Evolutionary conservation across 257 asterid species (phyloP).

Genomic region (Datura wrightii): DNA sequence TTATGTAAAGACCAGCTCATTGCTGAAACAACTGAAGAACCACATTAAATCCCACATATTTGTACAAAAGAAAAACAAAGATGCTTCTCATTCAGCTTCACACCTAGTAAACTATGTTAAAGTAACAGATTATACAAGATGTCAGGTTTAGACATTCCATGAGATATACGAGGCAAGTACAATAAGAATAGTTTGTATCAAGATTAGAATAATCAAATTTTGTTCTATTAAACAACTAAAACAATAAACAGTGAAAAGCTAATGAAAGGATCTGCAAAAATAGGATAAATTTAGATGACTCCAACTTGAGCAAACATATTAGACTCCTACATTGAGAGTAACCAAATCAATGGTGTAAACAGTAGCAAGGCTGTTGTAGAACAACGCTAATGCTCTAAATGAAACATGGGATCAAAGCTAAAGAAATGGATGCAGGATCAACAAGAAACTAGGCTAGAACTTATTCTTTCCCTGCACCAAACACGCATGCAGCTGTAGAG

Average conservation of each 20-base stretch:
- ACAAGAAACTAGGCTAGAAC: background rate
- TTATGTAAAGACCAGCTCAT: background rate
- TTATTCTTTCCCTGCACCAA: background rate
- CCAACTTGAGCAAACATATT: slow-evolving; percentile 4
- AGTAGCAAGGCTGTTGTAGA: slow-evolving; percentile 22
- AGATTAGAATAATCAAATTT: background rate
- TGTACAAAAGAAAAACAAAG: background rate
- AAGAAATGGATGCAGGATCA: slow-evolving; percentile 4
- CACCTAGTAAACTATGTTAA: background rate
- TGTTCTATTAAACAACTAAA: background rate
- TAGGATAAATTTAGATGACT: background rate
- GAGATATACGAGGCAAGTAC: background rate
- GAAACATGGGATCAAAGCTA: slow-evolving; percentile 5
- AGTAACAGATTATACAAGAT: background rate
- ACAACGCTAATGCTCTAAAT: background rate
- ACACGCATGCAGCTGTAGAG: background rate
- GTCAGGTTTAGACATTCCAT: slow-evolving; percentile 14
- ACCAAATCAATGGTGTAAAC: slow-evolving; percentile 16
- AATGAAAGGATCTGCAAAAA: slow-evolving; percentile 4
- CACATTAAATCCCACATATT: background rate
- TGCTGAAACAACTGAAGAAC: background rate
- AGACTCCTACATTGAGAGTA: background rate
- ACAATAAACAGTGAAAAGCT: background rate
- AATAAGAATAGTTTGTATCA: slow-evolving; percentile 2
- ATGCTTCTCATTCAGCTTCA: slow-evolving; percentile 22